Conservation (phyloP, 805 yeast genomes). For the Spathaspora gorwiae region DNA sequence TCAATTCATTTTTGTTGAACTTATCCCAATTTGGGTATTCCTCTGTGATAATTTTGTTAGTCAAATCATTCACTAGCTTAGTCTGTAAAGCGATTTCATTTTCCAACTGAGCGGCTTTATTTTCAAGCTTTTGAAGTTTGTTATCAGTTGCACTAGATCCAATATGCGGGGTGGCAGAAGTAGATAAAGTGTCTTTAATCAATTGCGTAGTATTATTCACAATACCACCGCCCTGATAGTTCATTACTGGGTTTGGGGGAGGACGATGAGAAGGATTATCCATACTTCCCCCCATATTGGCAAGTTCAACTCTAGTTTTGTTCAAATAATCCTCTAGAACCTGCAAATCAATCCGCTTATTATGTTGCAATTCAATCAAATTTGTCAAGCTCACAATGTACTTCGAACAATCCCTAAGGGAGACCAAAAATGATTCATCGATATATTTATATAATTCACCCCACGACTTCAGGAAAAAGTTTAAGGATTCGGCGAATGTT, state of each 20-base stretch:
- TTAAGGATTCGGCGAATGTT: slow-evolving; percentile 34
- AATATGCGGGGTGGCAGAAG: slow-evolving; percentile 41
- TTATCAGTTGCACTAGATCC: slow-evolving; percentile 40
- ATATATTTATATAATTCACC: slow-evolving; percentile 41
- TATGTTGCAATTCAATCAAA: slow-evolving; percentile 79
- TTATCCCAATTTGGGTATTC: slow-evolving; percentile 69
- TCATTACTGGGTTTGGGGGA: slow-evolving; percentile 31
- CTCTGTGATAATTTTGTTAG: slow-evolving; percentile 41
- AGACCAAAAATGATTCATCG: slow-evolving; percentile 77
- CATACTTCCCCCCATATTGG: slow-evolving; percentile 13
- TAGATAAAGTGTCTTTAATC: slow-evolving; percentile 47
- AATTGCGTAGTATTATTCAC: slow-evolving; percentile 41
- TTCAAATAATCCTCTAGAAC: slow-evolving; percentile 74
- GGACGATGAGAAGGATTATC: slow-evolving; percentile 12
- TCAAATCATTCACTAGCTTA: slow-evolving; percentile 42
- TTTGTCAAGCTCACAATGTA: slow-evolving; percentile 46
- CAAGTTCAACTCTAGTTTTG: slow-evolving; percentile 66
- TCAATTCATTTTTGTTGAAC: slow-evolving; percentile 74
- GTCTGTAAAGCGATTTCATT: slow-evolving; percentile 42
- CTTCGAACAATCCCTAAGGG: slow-evolving; percentile 83
- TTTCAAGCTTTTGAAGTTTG: slow-evolving; percentile 40
- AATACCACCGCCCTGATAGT: slow-evolving; percentile 24
- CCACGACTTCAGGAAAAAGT: slow-evolving; percentile 38
- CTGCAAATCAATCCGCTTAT: slow-evolving; percentile 87
- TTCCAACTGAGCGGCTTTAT: slow-evolving; percentile 40